Evolutionary conservation across 2,329 filamentous ascomycete genomes (phyloP), one percentile per base, ranked within the genome.

Genomic region (Aspergillus persii): DNA sequence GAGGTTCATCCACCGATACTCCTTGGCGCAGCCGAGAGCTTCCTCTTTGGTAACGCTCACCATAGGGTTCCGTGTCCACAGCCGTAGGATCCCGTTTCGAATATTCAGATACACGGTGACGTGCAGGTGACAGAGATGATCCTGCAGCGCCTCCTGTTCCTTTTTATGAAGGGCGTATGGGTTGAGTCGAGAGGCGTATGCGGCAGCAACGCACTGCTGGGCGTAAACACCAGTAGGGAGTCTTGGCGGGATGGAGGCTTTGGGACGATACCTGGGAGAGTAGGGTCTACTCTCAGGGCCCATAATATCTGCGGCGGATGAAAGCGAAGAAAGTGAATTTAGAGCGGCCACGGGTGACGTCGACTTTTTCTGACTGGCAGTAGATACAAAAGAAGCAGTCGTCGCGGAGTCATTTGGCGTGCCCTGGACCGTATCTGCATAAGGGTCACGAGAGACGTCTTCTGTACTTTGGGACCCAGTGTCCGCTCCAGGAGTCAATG

Each of bases 21-120:
- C 92, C 76, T 88, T 91, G 54, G 92, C 91, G 78, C 94, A 98
- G 3, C 95, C 95, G 49, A 94, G 85, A 6, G 95, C 95, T 75
- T 97, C 92, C 72, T 93, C 88, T 51, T 88, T 84, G 29, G 89
- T 90, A 11, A 99, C 90, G 61, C 87, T 86, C 47, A 92, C 86
- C 71, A 93, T 86, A 7, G 95, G 92, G 70, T 96, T 96, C 66
- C 89, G 86, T 39, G 90, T 84, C 95, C 95, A 99, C 46, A 98
- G 78, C 57, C 95, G 85, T 55, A 99, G 80, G 60, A 99, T 96
- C 15, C 92, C 91, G 74, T 99, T 99, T 67, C 95, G 86, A 62
- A 99, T 95, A 73, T 98, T 98, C 56, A 99, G 81, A 76, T 99
- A 99, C 11, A 92, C 91, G 2, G 94, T 97, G 65, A 97, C 92